Evolutionary conservation across 1,284 basidiomycete species (phyloP).

Genomic region (Trichosporon faecale): DNA sequence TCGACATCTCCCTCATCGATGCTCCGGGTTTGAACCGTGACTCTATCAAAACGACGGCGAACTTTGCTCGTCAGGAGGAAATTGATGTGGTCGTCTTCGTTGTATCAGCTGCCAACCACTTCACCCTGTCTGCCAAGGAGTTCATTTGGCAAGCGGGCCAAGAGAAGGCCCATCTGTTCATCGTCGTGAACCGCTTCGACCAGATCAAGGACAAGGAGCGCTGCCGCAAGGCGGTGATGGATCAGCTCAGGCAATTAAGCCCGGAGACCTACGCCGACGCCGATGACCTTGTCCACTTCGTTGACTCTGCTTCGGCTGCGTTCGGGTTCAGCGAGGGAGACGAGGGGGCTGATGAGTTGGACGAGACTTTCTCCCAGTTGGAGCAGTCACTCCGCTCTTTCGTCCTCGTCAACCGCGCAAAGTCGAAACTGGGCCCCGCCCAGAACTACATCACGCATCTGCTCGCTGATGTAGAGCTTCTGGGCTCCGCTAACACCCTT

Average conservation of each 20-base stretch:
- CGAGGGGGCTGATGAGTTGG: conserved; percentile 60
- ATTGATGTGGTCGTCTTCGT: conserved; percentile 99
- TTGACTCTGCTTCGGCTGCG: conserved; percentile 69
- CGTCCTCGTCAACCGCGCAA: conserved; percentile 89
- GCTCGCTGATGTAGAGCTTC: conserved; percentile 80
- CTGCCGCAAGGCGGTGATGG: conserved; percentile 82
- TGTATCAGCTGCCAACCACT: conserved; percentile 97
- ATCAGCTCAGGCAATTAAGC: conserved; percentile 90
- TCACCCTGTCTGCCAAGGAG: conserved; percentile 92
- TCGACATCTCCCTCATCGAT: conserved; percentile 97
- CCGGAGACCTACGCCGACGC: conserved; percentile 89
- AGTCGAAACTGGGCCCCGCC: conserved; percentile 94
- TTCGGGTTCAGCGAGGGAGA: conserved; percentile 35
- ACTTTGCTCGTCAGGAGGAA: conserved; percentile 95
- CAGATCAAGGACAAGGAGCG: conserved; percentile 94
- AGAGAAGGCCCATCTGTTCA: conserved; percentile 97
- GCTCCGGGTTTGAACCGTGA: conserved; percentile 97
- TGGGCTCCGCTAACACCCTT: conserved; percentile 80
- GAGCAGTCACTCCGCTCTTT: conserved; percentile 92
- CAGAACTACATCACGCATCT: conserved; percentile 88
- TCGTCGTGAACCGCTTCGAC: conserved; percentile 96
- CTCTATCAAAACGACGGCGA: conserved; percentile 88
- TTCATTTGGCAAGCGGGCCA: conserved; percentile 91
- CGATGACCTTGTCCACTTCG: conserved; percentile 94
- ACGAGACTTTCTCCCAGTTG: conserved; percentile 76